These are phyloP conservation scores for Nepenthes mirabilis DNA, from an alignment of 148 eudicot genomes.

Conservation along the genomic window DNA sequence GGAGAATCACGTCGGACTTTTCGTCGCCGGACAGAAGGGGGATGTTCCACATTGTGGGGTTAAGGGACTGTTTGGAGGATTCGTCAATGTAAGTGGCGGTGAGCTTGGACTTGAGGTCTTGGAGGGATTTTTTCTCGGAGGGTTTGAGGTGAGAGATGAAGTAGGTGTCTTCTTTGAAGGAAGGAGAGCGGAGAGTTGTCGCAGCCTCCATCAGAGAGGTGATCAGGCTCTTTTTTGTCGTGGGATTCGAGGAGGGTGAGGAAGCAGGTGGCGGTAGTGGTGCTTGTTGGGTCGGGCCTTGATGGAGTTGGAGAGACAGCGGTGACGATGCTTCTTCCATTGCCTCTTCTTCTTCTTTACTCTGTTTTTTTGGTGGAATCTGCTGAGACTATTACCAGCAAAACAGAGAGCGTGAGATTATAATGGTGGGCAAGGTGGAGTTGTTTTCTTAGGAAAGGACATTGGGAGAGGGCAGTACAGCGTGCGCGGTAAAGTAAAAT, in stretches of 20 bases:
- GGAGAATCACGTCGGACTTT: constrained; percentile 54
- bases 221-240: constrained; percentile 30
- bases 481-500: too few relatives aligned
- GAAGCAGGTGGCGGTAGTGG: constrained; percentile 9
- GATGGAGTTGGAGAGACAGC: constrained; percentile 12
- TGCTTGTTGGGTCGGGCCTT: constrained; percentile 6
- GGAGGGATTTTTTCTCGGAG: constrained; percentile 46
- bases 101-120: constrained; percentile 40
- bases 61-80: constrained; percentile 2
- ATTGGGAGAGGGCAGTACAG: too few relatives aligned
- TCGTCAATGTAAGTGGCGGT: constrained; percentile 9
- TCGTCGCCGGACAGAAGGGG: constrained; percentile 29
- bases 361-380: too few relatives aligned
- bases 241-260: constrained; percentile 22
- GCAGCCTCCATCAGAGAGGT: constrained; percentile 53
- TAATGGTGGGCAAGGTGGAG: too few relatives aligned
- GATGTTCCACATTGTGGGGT: constrained; percentile 57
- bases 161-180: constrained; percentile 85
- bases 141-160: constrained; percentile 41
- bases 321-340: constrained; percentile 42
- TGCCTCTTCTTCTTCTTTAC: neutral
- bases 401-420: too few relatives aligned
- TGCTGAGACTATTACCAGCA: too few relatives aligned
- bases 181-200: constrained; percentile 28
- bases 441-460: too few relatives aligned